These are phyloP conservation scores for Colletotrichum chrysophilum DNA, from an alignment of 2,329 filamentous ascomycete genomes.

Conservation along the genomic window DNA sequence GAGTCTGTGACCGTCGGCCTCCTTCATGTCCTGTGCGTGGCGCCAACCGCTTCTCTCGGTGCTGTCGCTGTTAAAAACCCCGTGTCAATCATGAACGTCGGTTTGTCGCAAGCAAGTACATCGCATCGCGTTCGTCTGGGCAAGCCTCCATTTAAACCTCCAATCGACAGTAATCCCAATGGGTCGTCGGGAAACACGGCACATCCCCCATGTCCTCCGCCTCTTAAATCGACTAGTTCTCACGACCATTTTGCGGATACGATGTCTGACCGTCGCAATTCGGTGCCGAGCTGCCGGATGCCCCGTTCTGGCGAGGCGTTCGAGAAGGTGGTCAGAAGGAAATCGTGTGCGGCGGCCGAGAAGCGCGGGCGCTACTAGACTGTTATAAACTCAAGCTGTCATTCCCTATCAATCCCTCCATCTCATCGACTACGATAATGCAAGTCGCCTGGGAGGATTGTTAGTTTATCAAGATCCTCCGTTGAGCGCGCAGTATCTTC, in stretches of 20 bases:
- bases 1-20: not conserved
- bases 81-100: not conserved
- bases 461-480: not conserved
- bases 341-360: not conserved
- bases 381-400: not conserved
- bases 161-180: not conserved
- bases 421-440: not conserved
- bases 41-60: not conserved
- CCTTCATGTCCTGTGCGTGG: not conserved
- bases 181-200: not conserved
- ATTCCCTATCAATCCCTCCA: not conserved
- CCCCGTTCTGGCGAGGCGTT: not conserved
- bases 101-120: not conserved
- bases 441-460: not conserved
- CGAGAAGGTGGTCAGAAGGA: not conserved
- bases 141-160: not conserved
- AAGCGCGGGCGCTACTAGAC: not conserved
- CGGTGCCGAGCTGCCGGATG: slow-evolving; percentile 14
- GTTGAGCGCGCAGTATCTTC: not conserved
- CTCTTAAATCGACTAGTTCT: not conserved
- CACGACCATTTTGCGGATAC: not conserved
- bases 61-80: not conserved
- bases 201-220: not conserved
- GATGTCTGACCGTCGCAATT: not conserved
- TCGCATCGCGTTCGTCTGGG: not conserved